Evolutionary conservation across 164 flowering plant species (phyloP).

Genomic region (Vitis rotundifolia): DNA sequence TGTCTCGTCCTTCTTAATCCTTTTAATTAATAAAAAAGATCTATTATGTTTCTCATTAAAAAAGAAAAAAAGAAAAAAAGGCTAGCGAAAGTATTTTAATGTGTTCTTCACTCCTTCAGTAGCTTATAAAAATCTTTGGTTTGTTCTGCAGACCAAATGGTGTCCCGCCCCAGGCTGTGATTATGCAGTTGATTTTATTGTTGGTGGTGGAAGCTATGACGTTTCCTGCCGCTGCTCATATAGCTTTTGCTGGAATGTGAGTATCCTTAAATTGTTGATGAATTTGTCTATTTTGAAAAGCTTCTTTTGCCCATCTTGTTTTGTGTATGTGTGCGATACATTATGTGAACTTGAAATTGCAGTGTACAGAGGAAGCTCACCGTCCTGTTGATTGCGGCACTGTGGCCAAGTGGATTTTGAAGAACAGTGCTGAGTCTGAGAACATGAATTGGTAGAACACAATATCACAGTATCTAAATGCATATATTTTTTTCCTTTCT

Average conservation of each 20-base stretch:
- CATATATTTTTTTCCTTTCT: too few relatives aligned
- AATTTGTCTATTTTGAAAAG: neutral
- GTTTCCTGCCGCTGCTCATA: constrained; percentile 48
- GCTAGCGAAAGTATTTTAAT: neutral
- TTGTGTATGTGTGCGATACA: neutral
- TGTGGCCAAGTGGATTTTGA: constrained; percentile 52
- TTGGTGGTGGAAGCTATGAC: constrained; percentile 44
- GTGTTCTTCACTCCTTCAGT: neutral
- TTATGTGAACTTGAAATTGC: constrained; percentile 14
- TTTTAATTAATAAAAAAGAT: too few relatives aligned
- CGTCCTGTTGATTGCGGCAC: constrained; percentile 62
- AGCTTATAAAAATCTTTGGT: neutral
- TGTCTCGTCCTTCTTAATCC: too few relatives aligned
- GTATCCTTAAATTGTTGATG: neutral
- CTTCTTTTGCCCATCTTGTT: too few relatives aligned
- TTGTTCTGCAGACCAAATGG: constrained; percentile 44
- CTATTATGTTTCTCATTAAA: too few relatives aligned
- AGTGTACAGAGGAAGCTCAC: constrained; percentile 65
- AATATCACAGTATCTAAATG: neutral
- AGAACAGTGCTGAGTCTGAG: constrained; percentile 57
- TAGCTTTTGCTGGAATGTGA: constrained; percentile 60
- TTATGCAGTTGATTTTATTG: constrained; percentile 44
- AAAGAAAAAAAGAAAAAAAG: too few relatives aligned
- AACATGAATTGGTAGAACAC: constrained; percentile 54
- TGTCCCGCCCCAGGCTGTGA: constrained; percentile 68